Base-by-base conservation (phyloP, 2,329 filamentous ascomycete species). In the Cercospora berteroae region DNA sequence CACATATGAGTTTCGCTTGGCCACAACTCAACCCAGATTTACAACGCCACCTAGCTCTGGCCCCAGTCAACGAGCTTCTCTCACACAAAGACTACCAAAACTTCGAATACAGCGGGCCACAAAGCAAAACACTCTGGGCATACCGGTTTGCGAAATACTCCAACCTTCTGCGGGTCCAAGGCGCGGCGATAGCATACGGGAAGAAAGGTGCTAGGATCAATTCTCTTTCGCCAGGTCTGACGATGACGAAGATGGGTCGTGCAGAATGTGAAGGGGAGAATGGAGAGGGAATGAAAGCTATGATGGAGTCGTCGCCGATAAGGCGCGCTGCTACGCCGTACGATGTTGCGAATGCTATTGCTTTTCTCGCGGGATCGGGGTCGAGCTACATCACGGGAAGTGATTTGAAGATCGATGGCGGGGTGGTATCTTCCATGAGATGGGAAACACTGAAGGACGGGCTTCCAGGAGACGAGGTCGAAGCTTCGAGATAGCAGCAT, bases 401-500 rank as follows among this genome's bases (percentile, higher is more conserved):
- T 10, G 64, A 69, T 64, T 4, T 69, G 10, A 63, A 59, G 31
- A 13, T 66, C 16, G 67, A 66, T 64, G 67, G 63, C 4, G 67
- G 67, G 2, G 33, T 52, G n/a, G 44, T 60, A 6, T n/a, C 63
- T 18, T 29, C 42, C n/a, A 39, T 25, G 39, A 52, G 56, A 23
- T 60, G 56, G 56, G 7, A 42, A 1, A 13, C 48, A 10, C 7
- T 36, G 10, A n/a, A 12, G 10, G 58, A 60, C 5, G 58, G 58
- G 13, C 23, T 60, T 20, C 18, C n/a, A 13, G 23, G 1, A 20
- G 31, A 60, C 12, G n/a, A 42, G 10, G 13, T 5, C 12, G 20
- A 25, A n/a, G n/a, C 3, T 39, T 16, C 2, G 16, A 5, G 2
- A 18, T 3, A 7, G n/a, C 23, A 48, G 44, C 44, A 20, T 13